phyloP scores from a whole-genome alignment of 371 early-diverging fungal genomes.

The Basidiobolus meristosporus region DNA sequence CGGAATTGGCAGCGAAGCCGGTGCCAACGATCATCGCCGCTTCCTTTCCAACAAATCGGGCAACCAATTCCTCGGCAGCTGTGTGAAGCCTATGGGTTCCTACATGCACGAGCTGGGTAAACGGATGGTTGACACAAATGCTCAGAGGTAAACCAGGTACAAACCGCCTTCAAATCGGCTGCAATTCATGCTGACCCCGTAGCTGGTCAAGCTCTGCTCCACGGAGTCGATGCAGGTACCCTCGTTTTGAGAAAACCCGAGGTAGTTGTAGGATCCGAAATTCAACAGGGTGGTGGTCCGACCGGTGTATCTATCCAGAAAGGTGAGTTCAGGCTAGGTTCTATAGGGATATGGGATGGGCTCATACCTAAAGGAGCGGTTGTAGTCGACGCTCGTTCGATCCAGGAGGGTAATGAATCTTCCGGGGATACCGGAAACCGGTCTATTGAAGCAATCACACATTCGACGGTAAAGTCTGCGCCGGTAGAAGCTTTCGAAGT shows the following conservation, averaged over 20 bases:
- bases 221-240: slow-evolving; percentile 90
- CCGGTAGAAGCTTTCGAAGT: slow-evolving; percentile 95
- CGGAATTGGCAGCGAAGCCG: slow-evolving; percentile 99
- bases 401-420: slow-evolving; percentile 74
- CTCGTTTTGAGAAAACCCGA: slow-evolving; percentile 87
- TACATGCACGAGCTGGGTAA: not conserved
- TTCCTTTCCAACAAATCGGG: slow-evolving; percentile 91
- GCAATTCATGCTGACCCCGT: slow-evolving; percentile 46
- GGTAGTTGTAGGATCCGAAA: slow-evolving; percentile 97
- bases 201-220: slow-evolving; percentile 35
- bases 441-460: slow-evolving; percentile 94
- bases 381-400: slow-evolving; percentile 65
- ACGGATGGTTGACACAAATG: too few relatives aligned
- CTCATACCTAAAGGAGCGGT: slow-evolving; percentile 51
- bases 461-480: slow-evolving; percentile 88
- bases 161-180: slow-evolving; percentile 46
- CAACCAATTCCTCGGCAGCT: slow-evolving; percentile 81
- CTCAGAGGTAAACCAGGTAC: too few relatives aligned
- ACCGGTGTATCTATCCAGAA: slow-evolving; percentile 45
- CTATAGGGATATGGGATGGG: not conserved
- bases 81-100: slow-evolving; percentile 47
- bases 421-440: slow-evolving; percentile 93
- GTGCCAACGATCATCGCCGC: slow-evolving; percentile 88
- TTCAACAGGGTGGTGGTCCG: slow-evolving; percentile 68
- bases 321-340: too few relatives aligned